Evolutionary conservation across 2,329 filamentous ascomycete genomes (phyloP), one percentile per base, ranked within the genome.

Genomic region (Ophiognomonia clavigignenti-juglandacearum): DNA sequence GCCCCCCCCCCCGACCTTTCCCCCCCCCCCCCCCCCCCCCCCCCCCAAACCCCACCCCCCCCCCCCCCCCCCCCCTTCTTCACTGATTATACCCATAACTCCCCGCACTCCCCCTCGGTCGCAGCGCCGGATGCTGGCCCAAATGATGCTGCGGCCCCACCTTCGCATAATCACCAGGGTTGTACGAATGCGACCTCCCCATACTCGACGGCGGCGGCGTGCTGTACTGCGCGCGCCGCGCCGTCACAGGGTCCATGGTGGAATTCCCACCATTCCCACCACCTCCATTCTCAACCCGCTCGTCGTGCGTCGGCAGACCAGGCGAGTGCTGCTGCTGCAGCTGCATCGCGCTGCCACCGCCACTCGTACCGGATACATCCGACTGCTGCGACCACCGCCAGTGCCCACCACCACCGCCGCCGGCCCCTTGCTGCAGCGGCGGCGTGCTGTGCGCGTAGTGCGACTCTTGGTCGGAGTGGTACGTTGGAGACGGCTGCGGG

Each of bases 221-320:
- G 53, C 45, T 18, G 18, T 31, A 29, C 26, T 29, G 35, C 6
- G 43, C 26, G 19, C 43, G 43, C 13, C 26, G 24, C 6, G 43
- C 34, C 19, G 34, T 24, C 14, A 46, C 47, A 23, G 51, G 44
- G 9, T 60, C 60, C 1, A 58, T 7, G 16, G 27, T 41, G 26
- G 6, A 8, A 16, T 13, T 40, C 16, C n/a, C 24, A 29, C 19
- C 49, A 7, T 54, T 54, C 36, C 63, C 8, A 6, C 48, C 51
- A 52, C 74, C 59, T 58, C 76, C 74, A 14, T 16, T n/a, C 53
- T 75, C 74, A 0, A 51, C 56, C 2, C 69, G 71, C 62, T 78
- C 74, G 8, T 57, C 58, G 49, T 78, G 74, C 3, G 74, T 42
- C 65, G 63, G n/a, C 0, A 68, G 57, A 2, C 58, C 62, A 0